Evolutionary conservation across 495 filamentous ascomycete species (phyloP), one percentile per base, ranked within the genome.

Genomic region (Saxophila tyrrhenica): DNA sequence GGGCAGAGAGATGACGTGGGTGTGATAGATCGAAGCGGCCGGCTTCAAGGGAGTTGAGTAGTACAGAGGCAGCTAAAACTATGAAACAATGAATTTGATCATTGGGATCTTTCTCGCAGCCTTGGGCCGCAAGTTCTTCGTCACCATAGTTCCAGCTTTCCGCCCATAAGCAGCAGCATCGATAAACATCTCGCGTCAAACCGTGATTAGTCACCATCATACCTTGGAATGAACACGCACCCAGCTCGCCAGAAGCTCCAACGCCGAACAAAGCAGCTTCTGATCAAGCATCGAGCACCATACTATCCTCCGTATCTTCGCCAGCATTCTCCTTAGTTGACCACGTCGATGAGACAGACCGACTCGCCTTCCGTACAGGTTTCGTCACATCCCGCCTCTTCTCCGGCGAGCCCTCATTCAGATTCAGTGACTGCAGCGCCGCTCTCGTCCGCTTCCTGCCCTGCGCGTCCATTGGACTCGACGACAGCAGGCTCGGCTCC

Each of bases 381-480:
- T 52, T 52, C 29, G 11, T 25, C 23, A 25, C 13, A 23, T 25
- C 45, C 7, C 50, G 35, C 39, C 45, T 54, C 56, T 59, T 52
- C 38, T 39, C 52, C 23, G 57, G 52, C 39, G 43, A 44, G 10
- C 48, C 52, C 23, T 59, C 47, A 23, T 51, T 52, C 20, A 59
- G 16, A 15, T 48, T 55, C n/a, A 59, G 48, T 19, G 20, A 20
- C 24, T 38, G 15, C 20, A 59, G 25, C 17, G 57, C 57, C 2
- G 52, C 42, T 13, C 57, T 19, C 15, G 57, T 55, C 5, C 57
- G 51, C 48, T 59, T 59, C 39, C 48, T 55, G 19, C 44, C 52
- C 3, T 17, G 39, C 19, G 20, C 35, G 19, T 49, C 43, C 9
- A 35, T 23, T 13, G 29, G 48, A 39, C 48, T 50, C 48, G 48